These are phyloP conservation scores for Verticillium tricorpus DNA, from an alignment of 2,329 filamentous ascomycete genomes.

Conservation along the genomic window DNA sequence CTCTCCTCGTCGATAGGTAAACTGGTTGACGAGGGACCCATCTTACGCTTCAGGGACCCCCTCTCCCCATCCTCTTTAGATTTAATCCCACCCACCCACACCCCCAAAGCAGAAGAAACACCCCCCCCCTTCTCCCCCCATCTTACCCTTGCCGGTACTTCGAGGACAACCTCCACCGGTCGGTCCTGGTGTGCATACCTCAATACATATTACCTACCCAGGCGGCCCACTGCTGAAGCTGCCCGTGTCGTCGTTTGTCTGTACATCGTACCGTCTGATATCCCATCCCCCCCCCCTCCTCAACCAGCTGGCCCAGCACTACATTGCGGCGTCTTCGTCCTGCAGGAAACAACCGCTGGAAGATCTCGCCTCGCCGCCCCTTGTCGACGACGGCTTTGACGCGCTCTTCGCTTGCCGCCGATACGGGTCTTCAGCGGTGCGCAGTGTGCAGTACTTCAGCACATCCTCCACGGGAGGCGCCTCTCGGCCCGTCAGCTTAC, in stretches of 20 bases:
- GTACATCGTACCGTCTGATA: conserved; percentile 2
- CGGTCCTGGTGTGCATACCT: conserved; percentile 4
- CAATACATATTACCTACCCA: conserved; percentile 11
- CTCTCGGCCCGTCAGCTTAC: neutral
- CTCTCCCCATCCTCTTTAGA: conserved; percentile 10
- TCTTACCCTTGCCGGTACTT: conserved; percentile 1
- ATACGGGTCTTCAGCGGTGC: neutral
- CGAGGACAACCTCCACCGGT: neutral
- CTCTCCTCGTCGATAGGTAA: neutral
- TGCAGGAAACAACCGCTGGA: conserved; percentile 8
- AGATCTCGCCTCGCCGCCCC: neutral
- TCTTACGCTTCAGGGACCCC: conserved; percentile 8
- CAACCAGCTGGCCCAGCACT: conserved; percentile 9
- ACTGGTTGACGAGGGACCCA: conserved; percentile 1
- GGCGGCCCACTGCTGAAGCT: conserved; percentile 10
- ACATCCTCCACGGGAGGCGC: neutral
- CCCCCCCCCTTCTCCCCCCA: conserved; percentile 1
- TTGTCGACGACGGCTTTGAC: neutral
- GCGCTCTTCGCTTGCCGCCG: neutral
- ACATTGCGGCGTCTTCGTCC: conserved; percentile 14
- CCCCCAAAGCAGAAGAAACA: conserved; percentile 9
- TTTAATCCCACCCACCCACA: conserved; percentile 12
- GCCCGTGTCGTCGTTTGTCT: conserved; percentile 7
- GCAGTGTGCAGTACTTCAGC: neutral
- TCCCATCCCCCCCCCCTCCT: neutral